phyloP scores from a whole-genome alignment of 345 rosid genomes.

The Acer yangbiense region DNA sequence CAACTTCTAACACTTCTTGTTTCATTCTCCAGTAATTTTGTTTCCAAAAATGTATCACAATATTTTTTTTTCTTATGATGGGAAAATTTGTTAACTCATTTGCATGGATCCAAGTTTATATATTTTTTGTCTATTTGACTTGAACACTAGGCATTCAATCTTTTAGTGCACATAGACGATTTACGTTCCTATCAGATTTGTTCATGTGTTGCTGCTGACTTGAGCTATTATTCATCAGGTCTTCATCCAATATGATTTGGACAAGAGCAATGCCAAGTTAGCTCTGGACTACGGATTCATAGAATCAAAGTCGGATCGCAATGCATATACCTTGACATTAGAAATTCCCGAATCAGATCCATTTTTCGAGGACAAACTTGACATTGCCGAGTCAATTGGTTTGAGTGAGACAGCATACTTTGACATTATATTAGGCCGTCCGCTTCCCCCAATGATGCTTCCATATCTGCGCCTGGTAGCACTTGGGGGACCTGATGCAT shows the following conservation, averaged over 20 bases:
- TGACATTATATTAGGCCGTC: slow-evolving; percentile 60
- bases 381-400: slow-evolving; percentile 86
- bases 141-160: neutral
- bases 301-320: slow-evolving; percentile 65
- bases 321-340: slow-evolving; percentile 71
- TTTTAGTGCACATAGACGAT: neutral
- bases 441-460: slow-evolving; percentile 76
- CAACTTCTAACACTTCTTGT: slow-evolving; percentile 20
- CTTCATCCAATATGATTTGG: slow-evolving; percentile 73
- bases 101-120: neutral
- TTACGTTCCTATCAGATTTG: slow-evolving; percentile 13
- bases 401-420: slow-evolving; percentile 69
- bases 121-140: neutral
- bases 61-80: neutral
- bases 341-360: slow-evolving; percentile 75
- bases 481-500: slow-evolving; percentile 80
- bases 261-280: slow-evolving; percentile 87
- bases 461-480: slow-evolving; percentile 81
- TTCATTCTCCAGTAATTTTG: neutral
- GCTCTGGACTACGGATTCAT: slow-evolving; percentile 91
- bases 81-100: neutral
- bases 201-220: slow-evolving; percentile 13
- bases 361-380: slow-evolving; percentile 67
- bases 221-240: slow-evolving; percentile 50
- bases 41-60: neutral